A percentile compares a stretch with the other conserved stretches of the same genome.
These are phyloP conservation scores for Yarrowia sp. DNA, from an alignment of 805 yeast species.

Conservation along the genomic window DNA sequence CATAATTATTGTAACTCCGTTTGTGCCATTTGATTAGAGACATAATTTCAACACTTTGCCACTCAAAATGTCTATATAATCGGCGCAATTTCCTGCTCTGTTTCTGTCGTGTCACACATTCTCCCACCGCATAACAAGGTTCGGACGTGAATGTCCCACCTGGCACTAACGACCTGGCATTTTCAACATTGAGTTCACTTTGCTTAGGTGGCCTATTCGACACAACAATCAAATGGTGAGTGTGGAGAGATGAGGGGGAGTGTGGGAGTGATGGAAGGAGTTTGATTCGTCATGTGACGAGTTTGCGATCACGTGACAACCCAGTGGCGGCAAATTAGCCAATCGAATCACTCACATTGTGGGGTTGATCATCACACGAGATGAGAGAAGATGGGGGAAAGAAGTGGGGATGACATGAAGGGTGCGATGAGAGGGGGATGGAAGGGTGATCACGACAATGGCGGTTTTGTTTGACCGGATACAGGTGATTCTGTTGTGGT, in stretches of 20 bases:
- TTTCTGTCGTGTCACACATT: neutral
- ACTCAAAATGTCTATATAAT: neutral
- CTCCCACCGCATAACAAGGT: conserved; percentile 17
- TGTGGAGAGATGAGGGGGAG: neutral
- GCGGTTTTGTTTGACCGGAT: too few species aligned
- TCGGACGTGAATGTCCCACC: conserved; percentile 24
- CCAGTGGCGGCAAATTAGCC: neutral
- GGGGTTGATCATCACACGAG: neutral
- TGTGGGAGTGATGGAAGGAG: neutral
- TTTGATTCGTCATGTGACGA: neutral
- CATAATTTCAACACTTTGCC: neutral
- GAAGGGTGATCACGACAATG: too few species aligned
- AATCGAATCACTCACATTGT: neutral
- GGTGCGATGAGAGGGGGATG: too few species aligned
- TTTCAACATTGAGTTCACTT: conserved; percentile 37
- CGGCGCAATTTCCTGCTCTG: neutral
- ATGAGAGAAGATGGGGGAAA: neutral
- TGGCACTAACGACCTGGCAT: conserved; percentile 35
- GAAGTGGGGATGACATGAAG: too few species aligned
- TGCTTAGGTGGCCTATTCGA: conserved; percentile 33
- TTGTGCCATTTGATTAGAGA: neutral
- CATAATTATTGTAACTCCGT: too few species aligned
- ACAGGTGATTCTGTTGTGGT: too few species aligned
- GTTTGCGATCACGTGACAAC: too few species aligned
- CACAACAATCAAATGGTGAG: conserved; percentile 37